These are phyloP conservation scores for Entelexis sorbosivorans DNA, from an alignment of 1,139 yeast genomes.

Conservation along the genomic window DNA sequence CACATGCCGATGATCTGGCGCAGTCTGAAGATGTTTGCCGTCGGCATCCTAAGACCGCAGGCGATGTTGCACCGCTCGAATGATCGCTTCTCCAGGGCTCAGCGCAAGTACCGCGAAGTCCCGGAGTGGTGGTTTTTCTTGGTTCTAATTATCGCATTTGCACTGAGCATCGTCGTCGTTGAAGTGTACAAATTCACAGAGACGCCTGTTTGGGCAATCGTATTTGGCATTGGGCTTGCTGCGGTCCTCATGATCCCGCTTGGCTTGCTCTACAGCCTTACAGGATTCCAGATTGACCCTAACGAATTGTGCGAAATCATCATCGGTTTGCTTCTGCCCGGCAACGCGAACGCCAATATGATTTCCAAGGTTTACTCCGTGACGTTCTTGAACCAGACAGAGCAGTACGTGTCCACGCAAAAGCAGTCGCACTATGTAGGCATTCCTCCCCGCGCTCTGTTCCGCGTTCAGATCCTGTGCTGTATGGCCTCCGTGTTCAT, in stretches of 20 bases:
- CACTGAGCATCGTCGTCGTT: conserved; percentile 38
- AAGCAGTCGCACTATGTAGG: conserved; percentile 51
- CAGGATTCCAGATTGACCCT: conserved; percentile 42
- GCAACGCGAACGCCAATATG: conserved; percentile 50
- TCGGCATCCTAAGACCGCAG: conserved; percentile 2
- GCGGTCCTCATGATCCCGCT: conserved; percentile 37
- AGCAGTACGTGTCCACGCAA: conserved; percentile 43
- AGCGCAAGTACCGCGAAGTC: conserved; percentile 40
- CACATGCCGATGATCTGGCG: conserved; percentile 6
- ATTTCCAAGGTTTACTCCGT: conserved; percentile 47
- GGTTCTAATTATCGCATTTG: conserved; percentile 38
- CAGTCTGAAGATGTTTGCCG: neutral
- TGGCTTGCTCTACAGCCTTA: conserved; percentile 37
- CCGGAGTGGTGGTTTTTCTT: conserved; percentile 52
- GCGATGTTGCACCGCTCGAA: conserved; percentile 18
- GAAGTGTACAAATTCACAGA: conserved; percentile 36
- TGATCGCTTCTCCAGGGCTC: conserved; percentile 49
- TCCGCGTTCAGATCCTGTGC: conserved; percentile 47
- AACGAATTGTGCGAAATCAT: conserved; percentile 51
- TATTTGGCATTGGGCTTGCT: conserved; percentile 45
- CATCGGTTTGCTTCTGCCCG: conserved; percentile 52
- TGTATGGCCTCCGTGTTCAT: conserved; percentile 32
- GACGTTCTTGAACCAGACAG: conserved; percentile 50
- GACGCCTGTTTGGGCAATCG: conserved; percentile 43
- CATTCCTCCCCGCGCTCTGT: conserved; percentile 50